These are phyloP conservation scores for Buxus sempervirens DNA, from an alignment of 164 flowering plant genomes.

Conservation along the genomic window DNA sequence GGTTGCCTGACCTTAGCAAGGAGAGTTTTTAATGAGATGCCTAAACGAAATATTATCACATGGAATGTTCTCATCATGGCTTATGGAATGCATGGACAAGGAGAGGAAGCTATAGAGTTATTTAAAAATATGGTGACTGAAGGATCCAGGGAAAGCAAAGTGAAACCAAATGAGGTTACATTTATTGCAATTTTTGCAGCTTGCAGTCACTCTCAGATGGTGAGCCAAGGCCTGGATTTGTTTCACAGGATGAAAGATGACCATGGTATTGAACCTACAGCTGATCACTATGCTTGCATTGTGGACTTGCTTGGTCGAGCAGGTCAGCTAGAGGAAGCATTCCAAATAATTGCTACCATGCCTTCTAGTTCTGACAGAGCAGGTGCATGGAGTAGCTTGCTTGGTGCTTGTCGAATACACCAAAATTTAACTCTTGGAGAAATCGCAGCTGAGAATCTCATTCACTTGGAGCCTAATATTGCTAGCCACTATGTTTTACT, in stretches of 20 bases:
- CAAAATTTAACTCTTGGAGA: constrained; percentile 63
- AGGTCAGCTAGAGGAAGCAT: constrained; percentile 61
- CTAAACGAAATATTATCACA: constrained; percentile 52
- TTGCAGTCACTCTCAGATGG: constrained; percentile 78
- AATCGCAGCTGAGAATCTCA: constrained; percentile 53
- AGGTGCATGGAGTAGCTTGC: constrained; percentile 78
- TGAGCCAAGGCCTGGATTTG: constrained; percentile 51
- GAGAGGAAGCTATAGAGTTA: constrained; percentile 50
- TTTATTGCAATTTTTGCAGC: constrained; percentile 66
- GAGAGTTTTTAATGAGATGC: constrained; percentile 55
- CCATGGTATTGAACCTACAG: constrained; percentile 51
- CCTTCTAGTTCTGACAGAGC: constrained; percentile 36
- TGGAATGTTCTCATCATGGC: constrained; percentile 89
- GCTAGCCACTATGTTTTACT: constrained; percentile 79
- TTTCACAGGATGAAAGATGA: constrained; percentile 55
- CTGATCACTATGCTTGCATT: constrained; percentile 76
- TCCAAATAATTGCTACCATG: constrained; percentile 48
- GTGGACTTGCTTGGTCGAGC: constrained; percentile 90
- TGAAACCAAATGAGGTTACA: constrained; percentile 67
- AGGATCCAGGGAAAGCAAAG: constrained; percentile 21
- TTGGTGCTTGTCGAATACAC: constrained; percentile 75
- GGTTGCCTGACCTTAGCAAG: constrained; percentile 54
- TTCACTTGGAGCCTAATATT: constrained; percentile 59
- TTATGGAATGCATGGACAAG: constrained; percentile 88
- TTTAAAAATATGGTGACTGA: constrained; percentile 39